phyloP scores from a whole-genome alignment of 1,284 basidiomycete species.

The Mycosarcoma mackinlayi region DNA sequence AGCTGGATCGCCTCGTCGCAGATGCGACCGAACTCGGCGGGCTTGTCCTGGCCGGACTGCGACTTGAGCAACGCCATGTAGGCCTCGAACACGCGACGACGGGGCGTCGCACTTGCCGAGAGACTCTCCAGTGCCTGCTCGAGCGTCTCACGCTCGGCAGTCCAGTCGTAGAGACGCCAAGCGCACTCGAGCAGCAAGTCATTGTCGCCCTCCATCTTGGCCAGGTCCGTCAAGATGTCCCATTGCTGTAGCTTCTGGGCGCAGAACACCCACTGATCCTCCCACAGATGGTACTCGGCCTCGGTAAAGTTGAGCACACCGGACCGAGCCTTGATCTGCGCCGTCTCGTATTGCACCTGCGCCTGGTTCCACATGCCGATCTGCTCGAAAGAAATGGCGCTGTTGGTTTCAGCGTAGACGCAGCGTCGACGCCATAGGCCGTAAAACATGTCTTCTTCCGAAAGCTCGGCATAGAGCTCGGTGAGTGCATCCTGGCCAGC shows the following conservation, averaged over 20 bases:
- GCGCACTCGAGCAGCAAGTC: constrained; percentile 94
- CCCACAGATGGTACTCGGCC: constrained; percentile 96
- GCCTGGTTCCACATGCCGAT: constrained; percentile 97
- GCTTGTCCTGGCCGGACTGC: constrained; percentile 67
- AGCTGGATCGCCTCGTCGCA: constrained; percentile 98
- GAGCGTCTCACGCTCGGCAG: constrained; percentile 78
- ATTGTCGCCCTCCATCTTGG: constrained; percentile 87
- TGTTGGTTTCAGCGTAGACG: constrained; percentile 89
- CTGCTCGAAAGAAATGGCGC: constrained; percentile 92
- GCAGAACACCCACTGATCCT: constrained; percentile 98
- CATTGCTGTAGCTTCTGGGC: constrained; percentile 96
- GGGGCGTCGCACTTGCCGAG: constrained; percentile 87
- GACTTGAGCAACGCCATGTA: constrained; percentile 83
- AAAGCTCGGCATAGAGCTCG: constrained; percentile 93
- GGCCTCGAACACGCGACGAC: constrained; percentile 93
- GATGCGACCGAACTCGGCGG: constrained; percentile 71
- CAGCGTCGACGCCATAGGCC: constrained; percentile 92
- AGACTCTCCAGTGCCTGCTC: constrained; percentile 86
- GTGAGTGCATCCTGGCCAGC: constrained; percentile 89
- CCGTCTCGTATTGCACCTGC: constrained; percentile 86
- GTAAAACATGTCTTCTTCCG: constrained; percentile 97
- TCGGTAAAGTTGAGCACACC: constrained; percentile 91
- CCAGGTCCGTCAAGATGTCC: constrained; percentile 85
- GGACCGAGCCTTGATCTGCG: constrained; percentile 85
- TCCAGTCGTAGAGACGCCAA: constrained; percentile 94